A percentile compares a stretch with the other conserved stretches of the same genome.
These are phyloP conservation scores for Rhizopogon vulgaris DNA, from an alignment of 768 basidiomycete species.

Conservation along the genomic window DNA sequence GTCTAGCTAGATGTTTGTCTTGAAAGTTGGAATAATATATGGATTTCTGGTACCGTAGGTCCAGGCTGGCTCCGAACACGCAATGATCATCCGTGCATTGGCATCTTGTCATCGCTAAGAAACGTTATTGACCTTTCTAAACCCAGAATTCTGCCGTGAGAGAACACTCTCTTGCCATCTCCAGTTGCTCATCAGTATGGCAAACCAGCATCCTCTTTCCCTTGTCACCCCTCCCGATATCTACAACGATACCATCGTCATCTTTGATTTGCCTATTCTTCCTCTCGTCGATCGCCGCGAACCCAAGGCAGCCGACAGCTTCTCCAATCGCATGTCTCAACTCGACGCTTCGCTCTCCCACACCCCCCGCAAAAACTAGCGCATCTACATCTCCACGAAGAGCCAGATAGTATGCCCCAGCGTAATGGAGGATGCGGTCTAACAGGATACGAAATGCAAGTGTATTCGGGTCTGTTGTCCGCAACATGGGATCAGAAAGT, in stretches of 20 bases:
- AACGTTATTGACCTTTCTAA: not conserved
- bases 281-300: conserved; percentile 38
- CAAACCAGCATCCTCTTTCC: conserved; percentile 48
- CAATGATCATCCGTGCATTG: no score
- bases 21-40: no score
- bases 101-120: no score
- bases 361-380: conserved; percentile 82
- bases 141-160: conserved; percentile 11
- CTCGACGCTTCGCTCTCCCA: conserved; percentile 69
- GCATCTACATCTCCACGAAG: conserved; percentile 66
- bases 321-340: conserved; percentile 54
- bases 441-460: conserved; percentile 77
- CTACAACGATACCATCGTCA: conserved; percentile 36
- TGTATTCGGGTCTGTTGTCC: conserved; percentile 30
- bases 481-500: conserved; percentile 13
- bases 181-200: conserved; percentile 58
- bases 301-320: conserved; percentile 57
- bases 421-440: conserved; percentile 66
- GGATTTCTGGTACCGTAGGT: no score
- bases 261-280: conserved; percentile 39
- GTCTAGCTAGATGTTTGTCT: no score
- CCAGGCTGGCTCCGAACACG: not conserved
- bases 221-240: conserved; percentile 32
- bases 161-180: conserved; percentile 41
- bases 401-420: conserved; percentile 74